Evolutionary conservation across 2,329 filamentous ascomycete genomes (phyloP).

Genomic region (Cadophora gregata): DNA sequence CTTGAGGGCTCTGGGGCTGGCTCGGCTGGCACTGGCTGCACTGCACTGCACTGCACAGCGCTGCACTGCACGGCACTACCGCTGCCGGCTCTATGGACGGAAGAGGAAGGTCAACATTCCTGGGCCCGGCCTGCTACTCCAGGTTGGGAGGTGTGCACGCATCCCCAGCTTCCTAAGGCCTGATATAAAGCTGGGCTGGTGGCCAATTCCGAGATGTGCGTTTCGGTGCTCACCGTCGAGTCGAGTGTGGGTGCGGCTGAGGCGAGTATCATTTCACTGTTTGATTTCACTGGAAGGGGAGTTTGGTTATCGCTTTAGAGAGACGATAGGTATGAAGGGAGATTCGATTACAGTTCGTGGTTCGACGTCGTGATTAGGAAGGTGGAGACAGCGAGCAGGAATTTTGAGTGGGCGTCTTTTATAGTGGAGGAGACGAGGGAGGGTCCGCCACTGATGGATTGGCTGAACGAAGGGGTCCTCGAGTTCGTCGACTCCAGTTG

Average conservation of each 20-base stretch:
- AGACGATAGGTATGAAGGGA: background rate
- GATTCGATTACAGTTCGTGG: background rate
- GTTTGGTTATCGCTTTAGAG: background rate
- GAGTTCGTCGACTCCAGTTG: background rate
- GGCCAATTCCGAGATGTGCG: conserved; percentile 3
- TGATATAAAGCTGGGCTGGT: conserved; percentile 9
- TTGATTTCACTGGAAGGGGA: background rate
- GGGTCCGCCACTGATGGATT: background rate
- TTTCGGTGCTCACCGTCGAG: conserved; percentile 12
- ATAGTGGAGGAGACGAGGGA: background rate
- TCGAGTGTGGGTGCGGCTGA: conserved; percentile 6
- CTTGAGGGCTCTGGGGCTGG: no score
- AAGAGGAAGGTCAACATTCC: conserved; percentile 6
- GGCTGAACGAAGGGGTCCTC: background rate
- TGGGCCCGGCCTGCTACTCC: background rate
- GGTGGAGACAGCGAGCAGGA: conserved; percentile 4
- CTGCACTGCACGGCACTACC: background rate
- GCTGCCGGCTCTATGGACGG: background rate
- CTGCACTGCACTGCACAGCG: background rate
- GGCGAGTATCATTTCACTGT: background rate
- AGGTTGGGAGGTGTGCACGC: background rate
- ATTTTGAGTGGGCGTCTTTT: background rate
- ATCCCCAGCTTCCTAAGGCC: conserved; percentile 1
- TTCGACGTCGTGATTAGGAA: conserved; percentile 1
- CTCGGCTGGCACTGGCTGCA: no score